A percentile compares a stretch with the other conserved stretches of the same genome.
Evolutionary conservation across 306 rosid genomes (phyloP).

Genomic region (Cucurbita ficifolia): DNA sequence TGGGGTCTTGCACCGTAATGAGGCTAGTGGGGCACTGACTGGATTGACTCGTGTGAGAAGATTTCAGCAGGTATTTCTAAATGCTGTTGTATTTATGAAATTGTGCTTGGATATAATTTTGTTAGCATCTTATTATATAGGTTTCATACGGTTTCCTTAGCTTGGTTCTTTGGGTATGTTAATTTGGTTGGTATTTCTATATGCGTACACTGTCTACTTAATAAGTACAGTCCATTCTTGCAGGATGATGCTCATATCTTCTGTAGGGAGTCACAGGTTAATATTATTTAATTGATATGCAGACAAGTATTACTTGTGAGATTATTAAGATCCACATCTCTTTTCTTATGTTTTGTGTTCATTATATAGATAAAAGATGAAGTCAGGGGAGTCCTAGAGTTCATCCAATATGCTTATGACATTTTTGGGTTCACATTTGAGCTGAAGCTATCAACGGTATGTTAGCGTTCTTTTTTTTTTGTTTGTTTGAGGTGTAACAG

Average conservation of each 20-base stretch:
- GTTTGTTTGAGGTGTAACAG: background rate
- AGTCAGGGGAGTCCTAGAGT: conserved; percentile 59
- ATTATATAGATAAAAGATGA: conserved; percentile 66
- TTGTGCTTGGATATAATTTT: background rate
- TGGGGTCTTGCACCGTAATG: conserved; percentile 96
- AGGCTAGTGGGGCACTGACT: conserved; percentile 96
- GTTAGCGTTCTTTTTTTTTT: background rate
- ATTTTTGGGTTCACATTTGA: conserved; percentile 85
- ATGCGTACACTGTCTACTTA: conserved; percentile 10
- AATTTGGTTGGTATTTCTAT: background rate
- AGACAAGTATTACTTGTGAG: background rate
- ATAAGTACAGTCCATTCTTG: conserved; percentile 1
- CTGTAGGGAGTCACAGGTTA: conserved; percentile 88
- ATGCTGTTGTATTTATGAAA: too few relatives aligned
- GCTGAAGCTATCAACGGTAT: conserved; percentile 83
- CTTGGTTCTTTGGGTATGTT: background rate
- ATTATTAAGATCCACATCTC: background rate
- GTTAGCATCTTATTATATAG: background rate
- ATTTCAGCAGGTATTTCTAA: conserved; percentile 72
- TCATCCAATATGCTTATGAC: conserved; percentile 46
- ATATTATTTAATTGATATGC: conserved; percentile 10
- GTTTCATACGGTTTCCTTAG: background rate
- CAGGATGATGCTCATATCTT: conserved; percentile 98
- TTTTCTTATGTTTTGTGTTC: conserved; percentile 7
- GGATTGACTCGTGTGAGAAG: conserved; percentile 94